Evolutionary conservation across 129 eudicot genomes (phyloP), one percentile per base, ranked within the genome.

Genomic region (Solidago caesia): DNA sequence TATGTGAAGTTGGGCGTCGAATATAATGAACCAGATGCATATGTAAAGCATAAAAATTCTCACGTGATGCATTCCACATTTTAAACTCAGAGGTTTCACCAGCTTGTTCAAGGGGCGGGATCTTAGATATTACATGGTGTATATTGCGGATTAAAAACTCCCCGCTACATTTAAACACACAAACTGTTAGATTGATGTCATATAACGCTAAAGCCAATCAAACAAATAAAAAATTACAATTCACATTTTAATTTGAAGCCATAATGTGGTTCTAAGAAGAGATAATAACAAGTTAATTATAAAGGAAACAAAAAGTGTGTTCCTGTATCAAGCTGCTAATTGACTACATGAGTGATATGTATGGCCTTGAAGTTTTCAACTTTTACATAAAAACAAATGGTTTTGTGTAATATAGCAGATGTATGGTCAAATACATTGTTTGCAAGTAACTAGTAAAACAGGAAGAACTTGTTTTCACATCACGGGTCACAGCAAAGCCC

Each of bases 31-130:
- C 44, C 7, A 29, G 33, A 47, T 55, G 27, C 49, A 39, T 27
- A 16, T 14, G 45, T 58, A 71, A 67, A 27, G 27, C 44, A 33
- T 33, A 75, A 48, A n/a, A 74, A 57, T 60, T 47, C 45, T 79
- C 80, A 91, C 94, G 91, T 70, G 79, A 80, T 56, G 76, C 85
- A 76, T 82, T 89, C 98, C 95, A 92, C 86, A 87, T 88, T 73
- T 87, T 89, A 71, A 68, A 67, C 16, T 75, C 85, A 60, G 87
- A 53, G 48, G 33, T 39, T 66, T 66, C 52, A 44, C 33, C 53
- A 66, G 5, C 52, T 44, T 66, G 52, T 44, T 66, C 70, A 8
- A 66, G 70, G 9, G 86, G 83, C 8, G 92, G 98, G 69, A 88
- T 88, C 69, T 69, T 80, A 27, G 97, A 84, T 62, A 93, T 67